Conservation (phyloP, 2,329 filamentous ascomycete genomes). For the Rutstroemia sp. region DNA sequence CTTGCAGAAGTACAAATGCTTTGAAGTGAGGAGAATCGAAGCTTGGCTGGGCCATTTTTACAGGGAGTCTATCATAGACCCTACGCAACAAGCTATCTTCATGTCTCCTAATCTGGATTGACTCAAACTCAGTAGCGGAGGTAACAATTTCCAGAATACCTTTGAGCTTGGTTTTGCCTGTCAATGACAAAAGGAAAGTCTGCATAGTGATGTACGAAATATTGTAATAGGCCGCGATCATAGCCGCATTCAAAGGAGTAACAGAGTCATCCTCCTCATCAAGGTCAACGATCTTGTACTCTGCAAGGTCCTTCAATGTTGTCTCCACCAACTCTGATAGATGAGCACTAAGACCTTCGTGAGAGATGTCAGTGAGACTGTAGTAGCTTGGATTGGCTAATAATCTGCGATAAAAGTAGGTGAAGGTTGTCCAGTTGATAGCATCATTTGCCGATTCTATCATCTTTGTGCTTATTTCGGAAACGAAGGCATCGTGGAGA, state of each 20-base stretch:
- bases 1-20: conserved; percentile 92
- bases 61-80: conserved; percentile 89
- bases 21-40: conserved; percentile 98
- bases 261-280: conserved; percentile 91
- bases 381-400: conserved; percentile 97
- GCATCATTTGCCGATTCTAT: conserved; percentile 94
- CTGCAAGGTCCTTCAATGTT: conserved; percentile 80
- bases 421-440: conserved; percentile 97
- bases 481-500: conserved; percentile 92
- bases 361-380: conserved; percentile 76
- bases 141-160: conserved; percentile 95
- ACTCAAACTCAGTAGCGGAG: conserved; percentile 92
- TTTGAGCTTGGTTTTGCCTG: conserved; percentile 86
- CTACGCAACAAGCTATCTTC: conserved; percentile 82
- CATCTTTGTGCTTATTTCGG: conserved; percentile 93
- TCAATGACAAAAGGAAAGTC: conserved; percentile 89
- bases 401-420: conserved; percentile 93
- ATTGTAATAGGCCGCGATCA: conserved; percentile 99
- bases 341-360: conserved; percentile 89
- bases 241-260: conserved; percentile 85
- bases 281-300: conserved; percentile 92
- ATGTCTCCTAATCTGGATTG: conserved; percentile 87
- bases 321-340: conserved; percentile 91
- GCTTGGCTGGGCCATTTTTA: conserved; percentile 83
- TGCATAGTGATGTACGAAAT: conserved; percentile 99